These are phyloP conservation scores for Fusarium bactridioides DNA, from an alignment of 2,329 filamentous ascomycete genomes.

Conservation along the genomic window DNA sequence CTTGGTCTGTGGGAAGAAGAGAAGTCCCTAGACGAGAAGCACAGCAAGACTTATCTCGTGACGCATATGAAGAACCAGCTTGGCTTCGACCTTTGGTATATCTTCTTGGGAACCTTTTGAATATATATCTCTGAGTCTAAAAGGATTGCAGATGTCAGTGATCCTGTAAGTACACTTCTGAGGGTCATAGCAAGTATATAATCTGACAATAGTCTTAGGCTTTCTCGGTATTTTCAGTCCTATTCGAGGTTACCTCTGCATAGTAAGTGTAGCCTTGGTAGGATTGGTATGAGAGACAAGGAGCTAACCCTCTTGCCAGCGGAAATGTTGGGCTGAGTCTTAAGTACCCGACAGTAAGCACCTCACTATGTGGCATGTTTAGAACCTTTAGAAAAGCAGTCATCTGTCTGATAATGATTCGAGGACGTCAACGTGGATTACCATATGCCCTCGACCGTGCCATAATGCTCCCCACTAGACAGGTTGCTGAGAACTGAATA, in stretches of 20 bases:
- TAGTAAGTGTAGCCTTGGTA: slow-evolving; percentile 32
- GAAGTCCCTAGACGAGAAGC: slow-evolving; percentile 34
- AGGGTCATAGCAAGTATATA: fast-evolving
- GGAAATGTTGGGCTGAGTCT: slow-evolving; percentile 47
- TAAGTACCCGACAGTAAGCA: slow-evolving; percentile 40
- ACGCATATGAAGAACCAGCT: slow-evolving; percentile 49
- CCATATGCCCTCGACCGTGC: slow-evolving; percentile 46
- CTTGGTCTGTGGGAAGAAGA: slow-evolving; percentile 62
- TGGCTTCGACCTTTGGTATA: slow-evolving; percentile 52
- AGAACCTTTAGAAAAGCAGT: slow-evolving; percentile 45
- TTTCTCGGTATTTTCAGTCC: slow-evolving; percentile 41
- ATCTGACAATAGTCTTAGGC: slow-evolving; percentile 12
- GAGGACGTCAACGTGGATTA: slow-evolving; percentile 46
- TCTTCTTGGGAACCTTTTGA: slow-evolving; percentile 48
- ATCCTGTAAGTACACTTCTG: slow-evolving; percentile 26
- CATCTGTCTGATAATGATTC: slow-evolving; percentile 47
- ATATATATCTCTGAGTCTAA: slow-evolving; percentile 43
- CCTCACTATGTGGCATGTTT: slow-evolving; percentile 43
- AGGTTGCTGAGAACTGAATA: not conserved
- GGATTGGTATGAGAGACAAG: fast-evolving
- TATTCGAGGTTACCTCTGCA: slow-evolving; percentile 45
- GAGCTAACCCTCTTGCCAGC: slow-evolving; percentile 7
- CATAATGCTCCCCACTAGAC: slow-evolving; percentile 38
- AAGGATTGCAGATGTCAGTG: slow-evolving; percentile 28
- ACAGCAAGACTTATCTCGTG: slow-evolving; percentile 40